A percentile compares a stretch with the other conserved stretches of the same genome.
Conservation (phyloP, 2,329 filamentous ascomycete species). For the Cladosporium austrohemisphaericum region DNA sequence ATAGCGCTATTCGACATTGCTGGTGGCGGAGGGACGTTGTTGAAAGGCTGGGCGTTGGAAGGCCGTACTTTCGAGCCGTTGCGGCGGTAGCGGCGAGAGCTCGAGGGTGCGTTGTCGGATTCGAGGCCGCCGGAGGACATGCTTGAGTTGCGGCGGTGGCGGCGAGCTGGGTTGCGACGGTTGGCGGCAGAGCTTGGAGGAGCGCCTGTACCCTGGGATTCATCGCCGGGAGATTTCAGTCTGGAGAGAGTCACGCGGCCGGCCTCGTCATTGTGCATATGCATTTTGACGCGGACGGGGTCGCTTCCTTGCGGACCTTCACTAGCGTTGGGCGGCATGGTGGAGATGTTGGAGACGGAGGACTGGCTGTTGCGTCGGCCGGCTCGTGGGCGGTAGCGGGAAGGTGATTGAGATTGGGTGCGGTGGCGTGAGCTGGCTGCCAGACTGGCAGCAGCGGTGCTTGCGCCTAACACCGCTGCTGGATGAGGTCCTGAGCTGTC, state of each 20-base stretch:
- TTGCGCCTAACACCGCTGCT: slow-evolving; percentile 21
- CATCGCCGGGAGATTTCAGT: slow-evolving; percentile 52
- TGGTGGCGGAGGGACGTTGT: slow-evolving; percentile 30
- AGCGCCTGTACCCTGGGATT: slow-evolving; percentile 53
- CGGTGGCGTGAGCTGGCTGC: slow-evolving; percentile 19
- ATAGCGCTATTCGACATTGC: slow-evolving; percentile 25
- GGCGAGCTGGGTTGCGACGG: slow-evolving; percentile 45
- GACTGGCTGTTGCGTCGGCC: slow-evolving; percentile 22
- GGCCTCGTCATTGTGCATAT: slow-evolving; percentile 59
- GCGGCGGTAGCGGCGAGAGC: slow-evolving; percentile 17
- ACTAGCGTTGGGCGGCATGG: slow-evolving; percentile 6
- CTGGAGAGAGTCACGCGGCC: slow-evolving; percentile 60
- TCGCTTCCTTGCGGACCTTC: slow-evolving; percentile 27
- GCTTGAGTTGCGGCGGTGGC: slow-evolving; percentile 31
- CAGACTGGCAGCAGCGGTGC: slow-evolving; percentile 27
- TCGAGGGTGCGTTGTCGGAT: slow-evolving; percentile 22
- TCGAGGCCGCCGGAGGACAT: slow-evolving; percentile 40
- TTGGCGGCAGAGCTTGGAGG: slow-evolving; percentile 29
- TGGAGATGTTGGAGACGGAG: slow-evolving; percentile 18
- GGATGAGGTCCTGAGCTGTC: slow-evolving; percentile 20
- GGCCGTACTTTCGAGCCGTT: slow-evolving; percentile 20
- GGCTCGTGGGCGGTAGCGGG: slow-evolving; percentile 20
- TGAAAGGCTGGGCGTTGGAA: slow-evolving; percentile 30
- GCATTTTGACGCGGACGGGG: slow-evolving; percentile 62
- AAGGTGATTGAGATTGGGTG: slow-evolving; percentile 28